Conservation (phyloP, 2,329 filamentous ascomycete genomes). For the Elsinoe perseae region DNA sequence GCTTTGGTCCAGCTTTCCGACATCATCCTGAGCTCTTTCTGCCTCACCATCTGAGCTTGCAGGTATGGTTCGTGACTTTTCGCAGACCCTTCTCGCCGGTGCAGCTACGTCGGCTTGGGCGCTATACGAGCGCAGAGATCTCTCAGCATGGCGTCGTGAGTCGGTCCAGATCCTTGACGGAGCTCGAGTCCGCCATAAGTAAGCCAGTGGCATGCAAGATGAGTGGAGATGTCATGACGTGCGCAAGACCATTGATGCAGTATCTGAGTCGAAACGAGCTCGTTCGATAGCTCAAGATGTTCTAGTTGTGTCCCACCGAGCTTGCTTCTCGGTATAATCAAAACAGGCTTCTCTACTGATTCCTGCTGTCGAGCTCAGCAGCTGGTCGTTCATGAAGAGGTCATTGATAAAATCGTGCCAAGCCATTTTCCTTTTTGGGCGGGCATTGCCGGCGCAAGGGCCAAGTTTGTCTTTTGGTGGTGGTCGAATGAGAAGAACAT, state of each 20-base stretch:
- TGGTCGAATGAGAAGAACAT: not conserved
- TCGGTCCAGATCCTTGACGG: not conserved
- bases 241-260: not conserved
- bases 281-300: not conserved
- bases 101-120: not conserved
- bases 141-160: not conserved
- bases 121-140: not conserved
- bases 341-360: no score
- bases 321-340: no score
- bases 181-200: slow-evolving; percentile 9
- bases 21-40: not conserved
- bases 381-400: not conserved
- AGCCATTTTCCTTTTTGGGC: not conserved
- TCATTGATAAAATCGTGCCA: not conserved
- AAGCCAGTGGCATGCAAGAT: slow-evolving; percentile 7
- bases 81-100: not conserved
- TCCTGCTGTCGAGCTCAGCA: no score
- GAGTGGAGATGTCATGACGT: not conserved
- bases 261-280: not conserved
- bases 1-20: not conserved
- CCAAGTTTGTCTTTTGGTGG: slow-evolving; percentile 5
- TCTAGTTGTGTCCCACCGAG: no score
- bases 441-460: slow-evolving; percentile 10
- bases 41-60: not conserved
- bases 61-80: not conserved